Conservation (phyloP, 495 filamentous ascomycete genomes). For the Neurospora sp. region DNA sequence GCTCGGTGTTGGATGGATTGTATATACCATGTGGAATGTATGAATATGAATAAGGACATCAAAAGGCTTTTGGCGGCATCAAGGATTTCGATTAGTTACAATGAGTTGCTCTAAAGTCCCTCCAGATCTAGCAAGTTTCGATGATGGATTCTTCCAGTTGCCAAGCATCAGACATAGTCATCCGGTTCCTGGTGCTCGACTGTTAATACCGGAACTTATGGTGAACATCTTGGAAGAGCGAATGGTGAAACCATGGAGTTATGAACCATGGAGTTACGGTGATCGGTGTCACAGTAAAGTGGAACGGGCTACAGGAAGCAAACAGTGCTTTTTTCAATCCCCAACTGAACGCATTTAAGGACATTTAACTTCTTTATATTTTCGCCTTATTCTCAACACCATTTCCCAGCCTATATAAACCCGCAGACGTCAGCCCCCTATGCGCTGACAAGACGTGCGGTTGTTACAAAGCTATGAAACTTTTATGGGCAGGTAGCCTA, state of each 20-base stretch:
- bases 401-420: not conserved
- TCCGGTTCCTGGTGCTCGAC: not conserved
- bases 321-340: not conserved
- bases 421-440: not conserved
- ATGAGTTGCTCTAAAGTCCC: not conserved
- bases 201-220: not conserved
- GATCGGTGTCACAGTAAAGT: not conserved
- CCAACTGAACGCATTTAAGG: not conserved
- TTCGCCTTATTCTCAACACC: not conserved
- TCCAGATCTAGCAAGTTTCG: not conserved
- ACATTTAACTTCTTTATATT: not conserved
- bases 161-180: not conserved
- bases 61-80: not conserved
- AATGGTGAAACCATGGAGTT: not conserved
- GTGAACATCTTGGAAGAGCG: not conserved
- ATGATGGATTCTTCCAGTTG: not conserved
- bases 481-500: conserved; percentile 15
- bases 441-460: not conserved
- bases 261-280: not conserved
- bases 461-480: not conserved
- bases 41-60: not conserved
- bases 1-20: not conserved
- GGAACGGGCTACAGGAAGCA: not conserved
- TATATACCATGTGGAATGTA: not conserved
- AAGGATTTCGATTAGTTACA: not conserved